Evolutionary conservation across 2,329 filamentous ascomycete genomes (phyloP).

Genomic region (Aspergillus fischeri): DNA sequence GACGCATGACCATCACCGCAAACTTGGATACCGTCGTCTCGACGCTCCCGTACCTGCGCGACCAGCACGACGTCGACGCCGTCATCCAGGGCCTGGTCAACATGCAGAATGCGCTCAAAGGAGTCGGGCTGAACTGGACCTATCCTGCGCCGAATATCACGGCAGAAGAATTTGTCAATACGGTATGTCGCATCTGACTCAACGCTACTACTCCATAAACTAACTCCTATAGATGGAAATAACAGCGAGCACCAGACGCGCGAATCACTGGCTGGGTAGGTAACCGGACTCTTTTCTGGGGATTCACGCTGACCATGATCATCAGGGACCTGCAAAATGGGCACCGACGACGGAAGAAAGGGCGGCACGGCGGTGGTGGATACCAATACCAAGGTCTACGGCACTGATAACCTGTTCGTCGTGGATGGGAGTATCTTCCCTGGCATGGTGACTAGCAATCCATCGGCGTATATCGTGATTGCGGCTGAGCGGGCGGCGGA

Average conservation of each 20-base stretch:
- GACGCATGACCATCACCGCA: slow-evolving; percentile 5
- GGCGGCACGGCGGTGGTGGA: slow-evolving; percentile 16
- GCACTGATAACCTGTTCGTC: slow-evolving; percentile 9
- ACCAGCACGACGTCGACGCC: slow-evolving; percentile 3
- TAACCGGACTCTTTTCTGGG: neutral
- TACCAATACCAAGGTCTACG: slow-evolving; percentile 14
- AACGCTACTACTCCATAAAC: no score
- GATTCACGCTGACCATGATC: slow-evolving; percentile 2
- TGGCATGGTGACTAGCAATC: slow-evolving; percentile 13
- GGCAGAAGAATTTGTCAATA: slow-evolving; percentile 6
- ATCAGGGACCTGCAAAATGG: slow-evolving; percentile 14
- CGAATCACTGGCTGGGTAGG: slow-evolving; percentile 12
- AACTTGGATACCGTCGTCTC: slow-evolving; percentile 7
- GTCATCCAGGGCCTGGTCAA: slow-evolving; percentile 8
- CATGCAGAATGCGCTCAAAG: slow-evolving; percentile 1
- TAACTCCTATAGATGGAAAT: slow-evolving; percentile 3
- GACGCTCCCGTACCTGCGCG: slow-evolving; percentile 4
- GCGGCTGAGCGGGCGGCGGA: slow-evolving; percentile 12
- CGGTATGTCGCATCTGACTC: neutral
- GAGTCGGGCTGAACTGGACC: slow-evolving; percentile 4
- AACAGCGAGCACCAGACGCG: neutral
- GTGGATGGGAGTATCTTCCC: slow-evolving; percentile 15
- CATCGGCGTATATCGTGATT: slow-evolving; percentile 12
- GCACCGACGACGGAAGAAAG: slow-evolving; percentile 15
- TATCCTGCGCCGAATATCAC: slow-evolving; percentile 6